These are phyloP conservation scores for Aureobasidium sp. DNA, from an alignment of 2,329 filamentous ascomycete species.

Conservation along the genomic window DNA sequence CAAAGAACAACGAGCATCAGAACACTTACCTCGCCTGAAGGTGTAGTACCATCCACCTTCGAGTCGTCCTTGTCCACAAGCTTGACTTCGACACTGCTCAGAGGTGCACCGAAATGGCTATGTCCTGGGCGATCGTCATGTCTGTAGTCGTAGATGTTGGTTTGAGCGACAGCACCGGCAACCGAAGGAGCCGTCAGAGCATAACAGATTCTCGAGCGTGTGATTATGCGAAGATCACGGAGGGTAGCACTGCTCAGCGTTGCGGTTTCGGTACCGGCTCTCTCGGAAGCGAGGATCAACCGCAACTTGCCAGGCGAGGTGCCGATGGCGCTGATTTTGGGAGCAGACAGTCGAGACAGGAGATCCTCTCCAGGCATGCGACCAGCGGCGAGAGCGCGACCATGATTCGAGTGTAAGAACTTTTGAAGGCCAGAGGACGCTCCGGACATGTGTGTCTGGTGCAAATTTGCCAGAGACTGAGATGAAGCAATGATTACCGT, in stretches of 20 bases:
- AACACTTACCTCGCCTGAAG: constrained; percentile 29
- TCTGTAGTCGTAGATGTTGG: constrained; percentile 80
- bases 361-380: constrained; percentile 63
- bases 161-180: constrained; percentile 86
- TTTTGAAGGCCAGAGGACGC: constrained; percentile 55
- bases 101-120: constrained; percentile 73
- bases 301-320: constrained; percentile 66
- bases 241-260: constrained; percentile 62
- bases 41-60: constrained; percentile 56
- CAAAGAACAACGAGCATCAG: too few relatives aligned
- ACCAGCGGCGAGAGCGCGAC: constrained; percentile 63
- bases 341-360: constrained; percentile 55
- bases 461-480: constrained; percentile 61
- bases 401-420: constrained; percentile 64
- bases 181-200: constrained; percentile 74
- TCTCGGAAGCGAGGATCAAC: constrained; percentile 71
- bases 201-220: constrained; percentile 73
- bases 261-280: constrained; percentile 50
- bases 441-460: constrained; percentile 52
- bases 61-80: constrained; percentile 55
- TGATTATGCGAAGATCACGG: constrained; percentile 75
- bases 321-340: constrained; percentile 49
- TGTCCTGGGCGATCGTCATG: constrained; percentile 39
- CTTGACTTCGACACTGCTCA: constrained; percentile 73
- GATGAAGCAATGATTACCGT: constrained; percentile 77